Base-by-base conservation (phyloP, 768 basidiomycete genomes). In the Infundibulicybe gibba region DNA sequence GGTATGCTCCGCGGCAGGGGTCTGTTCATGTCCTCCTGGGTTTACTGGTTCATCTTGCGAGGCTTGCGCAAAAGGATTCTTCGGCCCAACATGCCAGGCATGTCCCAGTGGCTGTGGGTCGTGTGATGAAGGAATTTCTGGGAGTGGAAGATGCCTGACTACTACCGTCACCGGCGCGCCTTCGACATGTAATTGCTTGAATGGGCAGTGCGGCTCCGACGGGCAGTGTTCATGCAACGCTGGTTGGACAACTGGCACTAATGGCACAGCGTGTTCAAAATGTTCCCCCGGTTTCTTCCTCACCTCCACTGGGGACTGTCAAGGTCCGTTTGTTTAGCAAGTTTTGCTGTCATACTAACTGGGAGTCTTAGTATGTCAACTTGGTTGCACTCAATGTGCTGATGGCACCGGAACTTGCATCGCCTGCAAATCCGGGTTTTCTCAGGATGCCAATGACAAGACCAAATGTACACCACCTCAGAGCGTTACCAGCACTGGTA, bases 21-120 rank as follows among this genome's bases (percentile, higher is more conserved):
- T 75, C 12, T 95, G 92, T 56, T 64, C 70, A 0, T 95, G 92
- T 56, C 74, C 81, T 0, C 49, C 78, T 2, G 88, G 88, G 0
- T 94, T 93, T 61, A 81, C 75, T 0, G 92, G 92, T 3, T 61
- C 81, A 4, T 81, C 85, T 0, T 95, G 93, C 66, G 90, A 94
- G 60, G 68, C 79, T 0, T 95, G 92, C 54, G 72, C 80, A 1
- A 31, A 72, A 5, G 87, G 87, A 0, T 85, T 85, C 63, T 95
- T 87, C 56, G 92, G 92, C 0, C 72, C 83, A 1, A 70, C 63
- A 0, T 94, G 92, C 59, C 67, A 80, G 45, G 60, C 81, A 4
- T 93, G 90, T 54, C 85, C 89, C 1, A 62, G 70, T 0, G 80
- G 78, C 4, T 94, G 92, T 62, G 57, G 69, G 0, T 63, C 74